Conservation (phyloP, 495 filamentous ascomycete species). For the Halenospora varia region DNA sequence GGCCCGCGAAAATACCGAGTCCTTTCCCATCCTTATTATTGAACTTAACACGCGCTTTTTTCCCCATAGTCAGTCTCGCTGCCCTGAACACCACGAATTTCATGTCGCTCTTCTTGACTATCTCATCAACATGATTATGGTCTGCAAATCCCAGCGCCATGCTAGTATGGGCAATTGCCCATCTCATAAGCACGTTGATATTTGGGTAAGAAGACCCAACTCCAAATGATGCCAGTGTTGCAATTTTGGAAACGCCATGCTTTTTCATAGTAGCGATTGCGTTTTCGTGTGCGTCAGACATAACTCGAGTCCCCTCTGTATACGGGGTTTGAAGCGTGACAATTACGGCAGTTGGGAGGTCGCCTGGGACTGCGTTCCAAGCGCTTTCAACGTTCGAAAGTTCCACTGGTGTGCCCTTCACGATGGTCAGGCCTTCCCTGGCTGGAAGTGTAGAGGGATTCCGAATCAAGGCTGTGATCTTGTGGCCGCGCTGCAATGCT, state of each 20-base stretch:
- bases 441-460: conserved; percentile 27
- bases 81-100: conserved; percentile 34
- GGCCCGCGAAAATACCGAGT: conserved; percentile 24
- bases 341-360: conserved; percentile 30
- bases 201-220: conserved; percentile 30
- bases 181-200: conserved; percentile 31
- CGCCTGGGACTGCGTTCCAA: conserved; percentile 25
- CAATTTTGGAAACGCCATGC: conserved; percentile 30
- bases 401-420: conserved; percentile 36
- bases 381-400: conserved; percentile 31
- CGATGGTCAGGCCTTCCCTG: conserved; percentile 28
- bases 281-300: conserved; percentile 29
- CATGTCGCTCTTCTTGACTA: conserved; percentile 24
- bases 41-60: conserved; percentile 28
- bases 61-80: conserved; percentile 30
- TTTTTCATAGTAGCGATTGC: conserved; percentile 33
- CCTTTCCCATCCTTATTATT: conserved; percentile 33
- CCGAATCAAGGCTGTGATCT: conserved; percentile 39
- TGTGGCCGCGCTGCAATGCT: conserved; percentile 36
- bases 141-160: conserved; percentile 31
- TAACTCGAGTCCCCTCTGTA: conserved; percentile 17
- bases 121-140: conserved; percentile 32
- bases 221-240: conserved; percentile 37
- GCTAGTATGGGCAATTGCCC: conserved; percentile 29
- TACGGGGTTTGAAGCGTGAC: conserved; percentile 29